Percentiles rank a stretch among this genome's conserved stretches.
These are phyloP conservation scores for Lathyrus tuberosus DNA, from an alignment of 306 rosid genomes.

Conservation along the genomic window DNA sequence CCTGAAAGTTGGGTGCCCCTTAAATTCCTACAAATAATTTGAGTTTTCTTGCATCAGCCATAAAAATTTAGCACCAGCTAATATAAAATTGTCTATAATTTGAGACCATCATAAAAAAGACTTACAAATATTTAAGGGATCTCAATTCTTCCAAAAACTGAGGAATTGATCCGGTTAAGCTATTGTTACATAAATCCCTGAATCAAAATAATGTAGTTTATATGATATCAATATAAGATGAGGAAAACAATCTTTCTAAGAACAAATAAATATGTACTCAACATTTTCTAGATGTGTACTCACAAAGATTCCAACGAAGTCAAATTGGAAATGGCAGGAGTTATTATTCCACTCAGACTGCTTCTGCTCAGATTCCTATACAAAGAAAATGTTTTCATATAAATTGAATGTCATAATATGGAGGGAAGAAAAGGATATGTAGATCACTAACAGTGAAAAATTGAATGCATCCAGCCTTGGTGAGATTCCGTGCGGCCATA, in stretches of 20 bases:
- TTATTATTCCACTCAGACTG: no score
- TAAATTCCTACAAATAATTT: conserved; percentile 50
- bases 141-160: conserved; percentile 52
- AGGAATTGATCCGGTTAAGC: conserved; percentile 62
- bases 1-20: conserved; percentile 66
- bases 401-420: no score
- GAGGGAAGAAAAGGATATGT: no score
- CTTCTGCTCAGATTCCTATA: no score
- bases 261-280: background rate
- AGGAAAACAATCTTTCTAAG: conserved; percentile 17
- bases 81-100: no score
- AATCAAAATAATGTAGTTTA: conserved; percentile 5
- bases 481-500: no score
- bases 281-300: conserved; percentile 35
- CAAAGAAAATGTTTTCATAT: no score
- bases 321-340: no score
- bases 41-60: conserved; percentile 25
- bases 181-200: conserved; percentile 72
- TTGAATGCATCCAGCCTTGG: no score
- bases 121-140: conserved; percentile 64
- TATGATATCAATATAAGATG: conserved; percentile 15
- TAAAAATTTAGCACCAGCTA: background rate
- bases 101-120: conserved; percentile 6
- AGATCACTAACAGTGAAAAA: conserved; percentile 60
- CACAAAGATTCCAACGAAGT: conserved; percentile 59